Conservation (phyloP, 1,139 yeast species). For the Meyerozyma smithsonii region DNA sequence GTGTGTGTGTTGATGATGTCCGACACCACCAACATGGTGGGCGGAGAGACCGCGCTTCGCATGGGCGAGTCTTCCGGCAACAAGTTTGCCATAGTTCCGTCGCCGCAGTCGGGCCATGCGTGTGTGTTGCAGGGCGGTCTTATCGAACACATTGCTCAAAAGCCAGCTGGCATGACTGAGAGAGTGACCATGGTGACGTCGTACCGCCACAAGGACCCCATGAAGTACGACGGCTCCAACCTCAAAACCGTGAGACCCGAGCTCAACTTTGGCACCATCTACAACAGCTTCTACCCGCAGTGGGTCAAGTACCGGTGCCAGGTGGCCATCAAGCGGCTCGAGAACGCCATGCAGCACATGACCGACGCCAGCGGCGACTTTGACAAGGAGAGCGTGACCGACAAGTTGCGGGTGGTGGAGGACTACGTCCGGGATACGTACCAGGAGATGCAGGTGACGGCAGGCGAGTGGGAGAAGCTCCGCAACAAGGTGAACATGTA, state of each 20-base stretch:
- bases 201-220: constrained; percentile 37
- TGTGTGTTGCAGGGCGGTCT: constrained; percentile 52
- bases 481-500: not conserved
- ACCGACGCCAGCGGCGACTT: constrained; percentile 24
- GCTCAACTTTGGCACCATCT: constrained; percentile 30
- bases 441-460: constrained; percentile 42
- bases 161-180: constrained; percentile 47
- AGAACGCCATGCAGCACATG: constrained; percentile 21
- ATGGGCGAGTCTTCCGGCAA: constrained; percentile 33
- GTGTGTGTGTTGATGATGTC: constrained; percentile 62
- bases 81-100: constrained; percentile 41
- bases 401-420: constrained; percentile 33
- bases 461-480: constrained; percentile 19
- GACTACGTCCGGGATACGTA: constrained; percentile 37
- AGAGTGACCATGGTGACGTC: constrained; percentile 49
- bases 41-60: constrained; percentile 54
- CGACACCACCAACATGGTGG: constrained; percentile 52
- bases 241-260: constrained; percentile 39
- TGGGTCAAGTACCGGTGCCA: constrained; percentile 39
- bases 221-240: constrained; percentile 32
- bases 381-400: constrained; percentile 34
- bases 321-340: constrained; percentile 34
- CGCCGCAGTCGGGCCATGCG: constrained; percentile 53
- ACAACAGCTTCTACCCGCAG: constrained; percentile 38
- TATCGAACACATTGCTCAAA: constrained; percentile 53